Conservation (phyloP, 179 eudicot species). For the Silene vulgaris region DNA sequence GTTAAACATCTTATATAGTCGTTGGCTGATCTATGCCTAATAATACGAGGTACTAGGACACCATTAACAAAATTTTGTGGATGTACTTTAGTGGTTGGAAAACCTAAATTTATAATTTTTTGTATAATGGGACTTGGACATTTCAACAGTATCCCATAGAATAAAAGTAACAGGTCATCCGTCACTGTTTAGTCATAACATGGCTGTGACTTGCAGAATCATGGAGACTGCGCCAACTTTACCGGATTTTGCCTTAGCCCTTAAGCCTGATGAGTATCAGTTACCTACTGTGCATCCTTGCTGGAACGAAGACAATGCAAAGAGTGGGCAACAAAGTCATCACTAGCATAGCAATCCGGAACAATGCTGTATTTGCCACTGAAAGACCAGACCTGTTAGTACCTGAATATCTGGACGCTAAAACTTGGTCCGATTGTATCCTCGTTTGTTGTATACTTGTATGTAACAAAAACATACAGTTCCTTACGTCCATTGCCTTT, state of each 20-base stretch:
- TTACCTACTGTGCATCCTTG: constrained; percentile 64
- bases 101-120: not conserved
- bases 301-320: constrained; percentile 60
- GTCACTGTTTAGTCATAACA: not conserved
- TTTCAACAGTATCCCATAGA: not conserved
- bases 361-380: constrained; percentile 10
- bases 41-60: not conserved
- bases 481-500: constrained; percentile 4
- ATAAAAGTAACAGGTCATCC: not conserved
- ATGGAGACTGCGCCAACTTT: constrained; percentile 97
- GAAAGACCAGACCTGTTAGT: not conserved
- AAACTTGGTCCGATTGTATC: constrained; percentile 17
- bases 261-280: constrained; percentile 89
- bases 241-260: constrained; percentile 91
- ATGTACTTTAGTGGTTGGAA: not conserved
- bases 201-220: constrained; percentile 44
- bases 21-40: not conserved
- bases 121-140: not conserved
- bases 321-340: constrained; percentile 30
- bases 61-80: not conserved
- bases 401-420: constrained; percentile 11
- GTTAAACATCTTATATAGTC: too few relatives aligned
- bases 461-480: constrained; percentile 14
- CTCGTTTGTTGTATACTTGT: constrained; percentile 16
- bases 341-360: constrained; percentile 19